Percentiles rank a stretch among this genome's conserved stretches.
Evolutionary conservation across 805 yeast species (phyloP).

Genomic region (Saturnispora zaruensis): DNA sequence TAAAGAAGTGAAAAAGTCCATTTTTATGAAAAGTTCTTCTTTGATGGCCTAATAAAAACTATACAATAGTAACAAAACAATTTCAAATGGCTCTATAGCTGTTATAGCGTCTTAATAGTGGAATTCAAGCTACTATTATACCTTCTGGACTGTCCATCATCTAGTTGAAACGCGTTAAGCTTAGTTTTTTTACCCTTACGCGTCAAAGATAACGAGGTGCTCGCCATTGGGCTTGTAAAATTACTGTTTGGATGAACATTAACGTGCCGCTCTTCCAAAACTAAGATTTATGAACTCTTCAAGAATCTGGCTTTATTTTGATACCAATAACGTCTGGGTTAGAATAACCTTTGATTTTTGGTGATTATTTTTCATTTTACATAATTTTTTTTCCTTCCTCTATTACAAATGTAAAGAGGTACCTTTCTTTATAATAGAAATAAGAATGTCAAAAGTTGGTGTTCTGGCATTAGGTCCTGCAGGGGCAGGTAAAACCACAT

Average conservation of each 20-base stretch:
- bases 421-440: neutral
- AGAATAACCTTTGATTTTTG: no score
- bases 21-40: neutral
- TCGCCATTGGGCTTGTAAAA: neutral
- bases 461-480: conserved; percentile 95
- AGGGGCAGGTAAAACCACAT: conserved; percentile 93
- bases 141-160: neutral
- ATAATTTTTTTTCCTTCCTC: neutral
- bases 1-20: conserved; percentile 1
- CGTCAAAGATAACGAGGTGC: neutral
- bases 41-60: no score
- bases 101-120: neutral
- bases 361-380: neutral
- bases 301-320: neutral
- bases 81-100: neutral
- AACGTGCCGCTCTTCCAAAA: neutral
- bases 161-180: neutral
- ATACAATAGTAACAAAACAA: no score
- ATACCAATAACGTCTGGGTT: neutral
- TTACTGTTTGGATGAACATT: no score
- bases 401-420: neutral
- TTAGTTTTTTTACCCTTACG: neutral
- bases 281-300: neutral
- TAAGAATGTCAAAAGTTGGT: conserved; percentile 84
- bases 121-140: neutral